These are phyloP conservation scores for Fraxinus americana DNA, from an alignment of 257 asterid genomes.

Conservation along the genomic window DNA sequence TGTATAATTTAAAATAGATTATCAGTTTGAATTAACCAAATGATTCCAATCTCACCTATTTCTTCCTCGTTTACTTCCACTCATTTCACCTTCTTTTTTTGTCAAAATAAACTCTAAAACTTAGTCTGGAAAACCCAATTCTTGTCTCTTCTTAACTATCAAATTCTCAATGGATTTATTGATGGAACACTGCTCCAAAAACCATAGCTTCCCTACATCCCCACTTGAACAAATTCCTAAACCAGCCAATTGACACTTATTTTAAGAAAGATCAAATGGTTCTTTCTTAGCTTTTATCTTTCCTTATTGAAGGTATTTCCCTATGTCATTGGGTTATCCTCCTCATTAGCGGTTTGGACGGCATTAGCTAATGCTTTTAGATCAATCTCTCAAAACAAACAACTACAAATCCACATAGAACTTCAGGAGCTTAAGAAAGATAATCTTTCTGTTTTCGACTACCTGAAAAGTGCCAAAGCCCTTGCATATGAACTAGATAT, in stretches of 20 bases:
- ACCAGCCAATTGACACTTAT: too few species aligned
- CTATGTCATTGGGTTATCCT: background rate
- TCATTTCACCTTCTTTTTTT: background rate
- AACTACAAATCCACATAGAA: background rate
- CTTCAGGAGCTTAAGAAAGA: background rate
- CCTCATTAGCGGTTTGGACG: constrained; percentile 1
- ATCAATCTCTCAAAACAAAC: background rate
- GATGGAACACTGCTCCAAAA: background rate
- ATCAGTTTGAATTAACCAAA: too few species aligned
- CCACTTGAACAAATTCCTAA: background rate
- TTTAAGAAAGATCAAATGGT: too few species aligned
- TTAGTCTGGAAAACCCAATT: background rate
- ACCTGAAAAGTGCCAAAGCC: background rate
- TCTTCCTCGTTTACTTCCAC: too few species aligned
- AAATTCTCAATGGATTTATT: background rate
- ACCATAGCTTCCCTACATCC: background rate
- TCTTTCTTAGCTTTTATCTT: background rate
- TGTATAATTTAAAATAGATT: too few species aligned
- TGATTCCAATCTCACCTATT: too few species aligned
- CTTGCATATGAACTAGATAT: constrained; percentile 1
- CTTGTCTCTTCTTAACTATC: background rate
- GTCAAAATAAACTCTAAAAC: background rate
- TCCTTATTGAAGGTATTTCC: constrained; percentile 2
- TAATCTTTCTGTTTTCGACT: background rate
- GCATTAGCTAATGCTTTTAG: constrained; percentile 1